phyloP scores from a whole-genome alignment of 78 protist species.

The Thecamonas trahens region DNA sequence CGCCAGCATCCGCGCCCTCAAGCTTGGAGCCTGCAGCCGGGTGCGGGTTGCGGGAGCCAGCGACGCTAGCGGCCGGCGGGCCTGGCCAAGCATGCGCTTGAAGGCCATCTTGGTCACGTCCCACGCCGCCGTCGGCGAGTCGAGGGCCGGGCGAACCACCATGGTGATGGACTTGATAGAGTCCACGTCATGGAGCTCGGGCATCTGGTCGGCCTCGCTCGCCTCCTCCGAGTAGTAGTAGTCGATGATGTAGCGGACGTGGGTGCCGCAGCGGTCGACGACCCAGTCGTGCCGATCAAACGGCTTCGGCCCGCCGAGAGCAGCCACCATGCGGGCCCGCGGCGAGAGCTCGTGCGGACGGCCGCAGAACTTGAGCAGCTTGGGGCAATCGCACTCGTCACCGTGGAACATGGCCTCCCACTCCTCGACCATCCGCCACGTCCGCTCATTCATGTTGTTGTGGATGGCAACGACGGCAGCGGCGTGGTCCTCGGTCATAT shows the following conservation, averaged over 20 bases:
- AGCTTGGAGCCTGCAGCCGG: no score
- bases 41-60: no score
- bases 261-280: constrained; percentile 65
- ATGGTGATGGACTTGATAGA: no score
- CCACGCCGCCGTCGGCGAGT: no score
- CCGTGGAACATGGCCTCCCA: constrained; percentile 40
- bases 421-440: constrained; percentile 63
- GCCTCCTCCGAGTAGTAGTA: constrained; percentile 26
- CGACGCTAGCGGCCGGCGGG: no score
- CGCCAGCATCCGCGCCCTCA: no score
- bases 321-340: constrained; percentile 44
- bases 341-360: constrained; percentile 67
- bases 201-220: constrained; percentile 28
- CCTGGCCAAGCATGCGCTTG: no score
- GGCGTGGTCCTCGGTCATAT: constrained; percentile 49
- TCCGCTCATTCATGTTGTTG: constrained; percentile 61
- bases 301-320: constrained; percentile 44
- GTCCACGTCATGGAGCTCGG: no score
- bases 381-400: constrained; percentile 21
- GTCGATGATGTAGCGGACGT: constrained; percentile 70
- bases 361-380: constrained; percentile 54
- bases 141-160: no score
- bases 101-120: no score
- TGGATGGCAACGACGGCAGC: constrained; percentile 57
- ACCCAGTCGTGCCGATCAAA: constrained; percentile 82